Evolutionary conservation across 108 stramenopile genomes (phyloP).

Genomic region (Fragilariopsis cylindrus): DNA sequence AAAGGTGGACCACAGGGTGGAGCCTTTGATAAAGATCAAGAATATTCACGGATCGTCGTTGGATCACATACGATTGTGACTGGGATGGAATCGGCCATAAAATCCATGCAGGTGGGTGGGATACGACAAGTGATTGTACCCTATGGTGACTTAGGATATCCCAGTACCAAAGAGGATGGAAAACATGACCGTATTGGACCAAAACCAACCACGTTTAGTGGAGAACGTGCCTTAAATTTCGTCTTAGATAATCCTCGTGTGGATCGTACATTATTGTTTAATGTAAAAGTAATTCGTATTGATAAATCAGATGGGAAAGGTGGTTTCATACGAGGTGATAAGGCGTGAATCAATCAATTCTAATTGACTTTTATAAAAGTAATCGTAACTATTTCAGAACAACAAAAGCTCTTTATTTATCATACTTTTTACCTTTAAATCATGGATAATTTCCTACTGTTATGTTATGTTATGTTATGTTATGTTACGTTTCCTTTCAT

Average conservation of each 20-base stretch:
- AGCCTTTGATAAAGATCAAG: constrained; percentile 90
- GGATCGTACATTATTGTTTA: constrained; percentile 91
- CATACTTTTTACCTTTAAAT: background rate
- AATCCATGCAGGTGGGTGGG: constrained; percentile 79
- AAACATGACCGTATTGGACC: constrained; percentile 85
- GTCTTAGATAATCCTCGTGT: constrained; percentile 89
- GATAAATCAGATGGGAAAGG: constrained; percentile 86
- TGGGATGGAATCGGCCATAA: constrained; percentile 79
- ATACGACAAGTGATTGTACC: constrained; percentile 92
- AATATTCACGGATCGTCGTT: constrained; percentile 77
- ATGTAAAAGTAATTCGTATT: constrained; percentile 89
- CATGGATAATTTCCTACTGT: background rate
- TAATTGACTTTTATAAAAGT: background rate
- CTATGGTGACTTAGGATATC: constrained; percentile 74
- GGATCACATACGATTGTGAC: constrained; percentile 68
- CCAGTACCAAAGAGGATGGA: constrained; percentile 47
- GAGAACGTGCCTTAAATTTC: constrained; percentile 89
- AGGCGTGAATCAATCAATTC: constrained; percentile 2
- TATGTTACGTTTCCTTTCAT: too few relatives aligned
- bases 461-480: too few relatives aligned
- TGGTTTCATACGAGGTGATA: constrained; percentile 62
- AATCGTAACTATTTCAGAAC: background rate
- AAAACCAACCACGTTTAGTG: constrained; percentile 89
- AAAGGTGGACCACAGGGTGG: constrained; percentile 83
- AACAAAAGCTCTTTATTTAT: background rate